Base-by-base conservation (phyloP, 371 early-diverging fungal genomes). In the Catenaria anguillulae region DNA sequence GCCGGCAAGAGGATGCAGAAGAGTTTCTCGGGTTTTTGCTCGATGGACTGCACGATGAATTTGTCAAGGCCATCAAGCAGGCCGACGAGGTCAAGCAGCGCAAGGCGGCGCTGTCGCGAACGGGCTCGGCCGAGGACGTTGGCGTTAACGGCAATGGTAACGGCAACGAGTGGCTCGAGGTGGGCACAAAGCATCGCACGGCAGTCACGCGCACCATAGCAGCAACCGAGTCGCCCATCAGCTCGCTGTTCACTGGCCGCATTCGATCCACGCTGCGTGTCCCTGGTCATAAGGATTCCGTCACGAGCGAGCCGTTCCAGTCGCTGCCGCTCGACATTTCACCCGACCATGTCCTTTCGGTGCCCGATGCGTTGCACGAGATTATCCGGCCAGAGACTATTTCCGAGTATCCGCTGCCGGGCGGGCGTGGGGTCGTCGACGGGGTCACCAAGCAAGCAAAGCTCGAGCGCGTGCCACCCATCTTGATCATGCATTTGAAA, bases 1-100 rank as follows among this genome's bases (percentile, higher is more conserved):
- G 96, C 10, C 82, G 91, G 45, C 97, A 97, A 72, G 95, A 98
- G 69, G 98, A 98, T 69, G 94, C 97, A 1, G 89, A 95, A 61
- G 97, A 98, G 70, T 97, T 93, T 72, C 68, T 97, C 63, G 88
- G 89, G 56, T 92, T 85, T 65, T 68, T 98, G 17, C 71, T 98
- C 60, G 89, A 98, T 68, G 94, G 90, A 2, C 71, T 98, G 58
- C 92, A 95, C 70, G 94, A 94, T 65, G 98, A 98, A 67, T 80
- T 96, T 63, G 70, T 83, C 31, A 64, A 70, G 17, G 77, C 77
- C 77, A 37, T 33, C 10, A 26, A 35, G 31, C 12, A 26, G 34
- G 29, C 73, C 68, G 55, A 67, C 67, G 46, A 62, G 63, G 33
- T 56, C 65, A 21, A 66, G 70, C 10, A 68, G 17, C 40, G 40